Base-by-base conservation (phyloP, 2,329 filamentous ascomycete species). In the Neopestalotiopsis rosae region DNA sequence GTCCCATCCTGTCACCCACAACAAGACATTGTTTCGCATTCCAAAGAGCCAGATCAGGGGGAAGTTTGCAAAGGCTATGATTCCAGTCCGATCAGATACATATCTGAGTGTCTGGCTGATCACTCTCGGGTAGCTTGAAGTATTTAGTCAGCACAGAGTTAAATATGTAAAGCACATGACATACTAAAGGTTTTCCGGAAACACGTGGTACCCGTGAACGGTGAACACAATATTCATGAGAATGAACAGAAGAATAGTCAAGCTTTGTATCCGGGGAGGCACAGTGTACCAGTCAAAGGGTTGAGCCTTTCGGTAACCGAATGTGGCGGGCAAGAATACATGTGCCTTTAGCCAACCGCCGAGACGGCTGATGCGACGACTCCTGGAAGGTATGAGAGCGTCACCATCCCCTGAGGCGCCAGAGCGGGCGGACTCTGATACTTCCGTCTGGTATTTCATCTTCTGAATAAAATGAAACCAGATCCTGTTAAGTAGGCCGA, bases 1-100 rank as follows among this genome's bases (percentile, higher is more conserved):
- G 12, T 88, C 89, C 90, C 91, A 93, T 0, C 90, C 90, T 0
- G 91, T 92, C 0, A 89, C 75, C 88, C 88, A 91, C 67, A 92
- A 81, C 17, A 92, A 83, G 0, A 90, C 74, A 65, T 93, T 92
- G 70, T 93, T 93, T 10, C 91, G 83, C 75, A 88, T 88, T 0
- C 87, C 88, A 71, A 93, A 92, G 0, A 92, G 77, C 89, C 90
- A 92, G 0, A 92, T 79, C 2, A 91, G 74, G 0, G 89, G 88
- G 6, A 92, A 84, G 71, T 91, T 91, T 4, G 87, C 88, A 72
- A 90, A 88, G 0, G 89, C 87, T 30, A 93, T 83, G 40, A 90
- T 86, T 0, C 90, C 90, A 0, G 89, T 90, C 10, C 91, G 85
- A 70, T 92, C 89, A 0, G 88, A 87, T 0, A 89, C 81, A 67